Evolutionary conservation across 352 stramenopile genomes (phyloP).

Genomic region (Globisporangium perplexum): DNA sequence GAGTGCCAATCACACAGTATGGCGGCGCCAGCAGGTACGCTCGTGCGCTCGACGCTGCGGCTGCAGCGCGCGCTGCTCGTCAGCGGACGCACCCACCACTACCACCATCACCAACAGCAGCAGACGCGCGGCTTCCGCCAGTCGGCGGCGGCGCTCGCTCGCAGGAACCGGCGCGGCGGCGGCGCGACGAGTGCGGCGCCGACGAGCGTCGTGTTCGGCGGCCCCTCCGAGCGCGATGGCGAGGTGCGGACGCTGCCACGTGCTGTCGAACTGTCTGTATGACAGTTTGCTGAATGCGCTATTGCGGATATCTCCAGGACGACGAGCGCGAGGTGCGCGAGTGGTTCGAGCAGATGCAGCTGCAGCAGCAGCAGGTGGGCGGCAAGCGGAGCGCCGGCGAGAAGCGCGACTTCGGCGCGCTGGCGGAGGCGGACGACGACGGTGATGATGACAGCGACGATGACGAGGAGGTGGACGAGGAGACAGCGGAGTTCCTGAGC

Average conservation of each 20-base stretch:
- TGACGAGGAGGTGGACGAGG: slow-evolving; percentile 34
- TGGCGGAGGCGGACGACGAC: slow-evolving; percentile 19
- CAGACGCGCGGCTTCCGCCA: slow-evolving; percentile 2
- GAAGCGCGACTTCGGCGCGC: slow-evolving; percentile 24
- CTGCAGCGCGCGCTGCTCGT: background rate
- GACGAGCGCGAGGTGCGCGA: slow-evolving; percentile 35
- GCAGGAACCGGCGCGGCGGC: background rate
- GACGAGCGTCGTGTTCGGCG: background rate
- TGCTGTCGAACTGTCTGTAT: background rate
- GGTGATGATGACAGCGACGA: slow-evolving; percentile 17
- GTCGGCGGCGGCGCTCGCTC: background rate
- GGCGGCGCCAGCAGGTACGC: too few species aligned
- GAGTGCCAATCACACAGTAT: too few species aligned
- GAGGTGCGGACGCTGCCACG: background rate
- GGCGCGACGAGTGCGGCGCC: background rate
- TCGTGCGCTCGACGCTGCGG: background rate
- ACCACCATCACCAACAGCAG: background rate
- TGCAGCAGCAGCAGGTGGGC: slow-evolving; percentile 13
- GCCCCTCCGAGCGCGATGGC: background rate
- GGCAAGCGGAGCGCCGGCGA: slow-evolving; percentile 22
- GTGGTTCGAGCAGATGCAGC: slow-evolving; percentile 45
- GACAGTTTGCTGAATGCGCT: background rate
- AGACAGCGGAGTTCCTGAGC: slow-evolving; percentile 62
- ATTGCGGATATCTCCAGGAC: slow-evolving; percentile 8
- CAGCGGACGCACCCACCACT: background rate